Evolutionary conservation across 768 basidiomycete species (phyloP).

Genomic region (Pholiota microspora): DNA sequence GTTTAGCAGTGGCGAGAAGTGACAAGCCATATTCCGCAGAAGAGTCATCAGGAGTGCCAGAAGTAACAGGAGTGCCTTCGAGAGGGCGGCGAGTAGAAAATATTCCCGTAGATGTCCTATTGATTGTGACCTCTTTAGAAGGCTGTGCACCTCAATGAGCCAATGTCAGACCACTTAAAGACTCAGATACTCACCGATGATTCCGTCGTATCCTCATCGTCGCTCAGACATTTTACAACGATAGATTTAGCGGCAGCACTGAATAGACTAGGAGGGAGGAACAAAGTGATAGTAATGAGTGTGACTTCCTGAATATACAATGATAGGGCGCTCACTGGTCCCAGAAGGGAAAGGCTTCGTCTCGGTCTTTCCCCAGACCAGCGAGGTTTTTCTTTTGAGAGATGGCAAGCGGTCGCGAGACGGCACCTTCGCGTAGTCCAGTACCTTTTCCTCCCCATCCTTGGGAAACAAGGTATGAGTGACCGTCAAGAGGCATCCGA

Average conservation of each 20-base stretch:
- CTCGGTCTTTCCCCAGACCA: slow-evolving; percentile 89
- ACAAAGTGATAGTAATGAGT: neutral
- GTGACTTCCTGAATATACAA: neutral
- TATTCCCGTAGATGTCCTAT: slow-evolving; percentile 73
- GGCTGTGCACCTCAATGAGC: slow-evolving; percentile 1
- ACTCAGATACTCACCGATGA: slow-evolving; percentile 10
- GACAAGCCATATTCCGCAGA: slow-evolving; percentile 35
- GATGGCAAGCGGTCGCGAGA: slow-evolving; percentile 72
- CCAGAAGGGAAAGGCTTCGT: slow-evolving; percentile 97
- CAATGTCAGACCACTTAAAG: neutral
- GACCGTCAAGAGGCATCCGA: slow-evolving; percentile 67
- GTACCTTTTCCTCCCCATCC: slow-evolving; percentile 89
- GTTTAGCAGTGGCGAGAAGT: slow-evolving; percentile 65
- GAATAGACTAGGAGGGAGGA: slow-evolving; percentile 57
- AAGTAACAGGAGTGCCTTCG: slow-evolving; percentile 45
- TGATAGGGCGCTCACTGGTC: slow-evolving; percentile 75
- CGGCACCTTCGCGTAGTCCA: slow-evolving; percentile 81
- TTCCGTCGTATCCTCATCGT: slow-evolving; percentile 43
- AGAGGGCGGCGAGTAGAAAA: slow-evolving; percentile 68
- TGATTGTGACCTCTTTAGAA: slow-evolving; percentile 28
- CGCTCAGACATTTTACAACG: slow-evolving; percentile 59
- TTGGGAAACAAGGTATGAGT: slow-evolving; percentile 71
- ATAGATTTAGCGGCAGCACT: slow-evolving; percentile 82
- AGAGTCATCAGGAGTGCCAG: slow-evolving; percentile 38
- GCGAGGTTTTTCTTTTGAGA: slow-evolving; percentile 83